Percentiles rank a stretch among this genome's conserved stretches.
Conservation (phyloP, 148 eudicot genomes). For the Persicaria tinctoria region DNA sequence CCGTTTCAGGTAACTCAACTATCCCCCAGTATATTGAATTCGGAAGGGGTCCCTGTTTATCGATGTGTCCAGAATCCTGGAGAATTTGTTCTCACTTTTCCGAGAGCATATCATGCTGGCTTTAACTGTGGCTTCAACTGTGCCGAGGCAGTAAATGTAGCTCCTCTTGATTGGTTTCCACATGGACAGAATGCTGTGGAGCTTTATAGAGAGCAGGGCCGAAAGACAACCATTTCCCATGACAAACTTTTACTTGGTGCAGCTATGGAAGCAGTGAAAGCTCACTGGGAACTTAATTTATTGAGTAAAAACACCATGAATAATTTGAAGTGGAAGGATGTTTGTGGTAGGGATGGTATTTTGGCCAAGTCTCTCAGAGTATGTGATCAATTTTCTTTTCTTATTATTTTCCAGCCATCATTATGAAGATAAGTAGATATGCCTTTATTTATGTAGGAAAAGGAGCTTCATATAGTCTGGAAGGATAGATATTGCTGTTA, state of each 20-base stretch:
- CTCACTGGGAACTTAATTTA: conserved; percentile 87
- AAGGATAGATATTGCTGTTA: not conserved
- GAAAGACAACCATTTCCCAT: conserved; percentile 91
- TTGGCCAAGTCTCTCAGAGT: conserved; percentile 86
- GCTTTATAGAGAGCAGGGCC: conserved; percentile 82
- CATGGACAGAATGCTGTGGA: conserved; percentile 96
- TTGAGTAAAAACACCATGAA: conserved; percentile 58
- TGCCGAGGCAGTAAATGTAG: conserved; percentile 99
- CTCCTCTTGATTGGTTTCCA: conserved; percentile 98
- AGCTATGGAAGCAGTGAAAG: conserved; percentile 94
- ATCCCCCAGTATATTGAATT: conserved; percentile 74
- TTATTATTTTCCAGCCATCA: not conserved
- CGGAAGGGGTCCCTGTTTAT: conserved; percentile 87
- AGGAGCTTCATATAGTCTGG: not conserved
- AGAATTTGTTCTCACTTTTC: conserved; percentile 94
- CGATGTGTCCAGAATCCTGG: conserved; percentile 87
- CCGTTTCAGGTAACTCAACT: conserved; percentile 80
- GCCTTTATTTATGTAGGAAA: not conserved
- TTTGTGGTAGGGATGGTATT: conserved; percentile 88
- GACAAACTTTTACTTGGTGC: conserved; percentile 98
- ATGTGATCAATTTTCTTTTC: conserved; percentile 14
- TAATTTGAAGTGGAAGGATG: conserved; percentile 80
- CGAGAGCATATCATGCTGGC: conserved; percentile 97
- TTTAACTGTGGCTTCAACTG: conserved; percentile 96
- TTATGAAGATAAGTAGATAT: not conserved